A percentile compares a stretch with the other conserved stretches of the same genome.
These are phyloP conservation scores for Ophiocordyceps polyrhachis-furcata DNA, from an alignment of 2,329 filamentous ascomycete genomes.

Conservation along the genomic window DNA sequence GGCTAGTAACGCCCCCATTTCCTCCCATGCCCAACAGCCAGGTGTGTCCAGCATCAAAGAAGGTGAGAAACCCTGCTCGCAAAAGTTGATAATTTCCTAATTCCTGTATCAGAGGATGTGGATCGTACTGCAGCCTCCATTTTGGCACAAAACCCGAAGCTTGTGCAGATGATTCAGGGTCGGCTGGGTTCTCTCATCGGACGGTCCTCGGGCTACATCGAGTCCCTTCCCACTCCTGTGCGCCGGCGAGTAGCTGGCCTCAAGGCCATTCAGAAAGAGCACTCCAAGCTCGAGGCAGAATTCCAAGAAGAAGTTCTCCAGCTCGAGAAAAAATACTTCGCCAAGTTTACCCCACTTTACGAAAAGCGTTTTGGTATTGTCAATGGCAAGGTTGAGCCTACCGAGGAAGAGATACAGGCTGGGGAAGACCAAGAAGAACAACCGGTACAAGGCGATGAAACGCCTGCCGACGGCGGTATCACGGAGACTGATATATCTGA, in stretches of 20 bases:
- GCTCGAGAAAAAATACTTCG: constrained; percentile 98
- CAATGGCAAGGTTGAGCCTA: constrained; percentile 73
- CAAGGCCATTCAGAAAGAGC: constrained; percentile 96
- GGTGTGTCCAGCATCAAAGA: constrained; percentile 91
- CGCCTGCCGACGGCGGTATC: constrained; percentile 31
- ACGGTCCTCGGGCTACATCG: constrained; percentile 91
- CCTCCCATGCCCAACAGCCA: constrained; percentile 90
- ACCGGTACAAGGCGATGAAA: constrained; percentile 49
- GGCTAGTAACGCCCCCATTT: constrained; percentile 87
- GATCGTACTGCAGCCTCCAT: constrained; percentile 75
- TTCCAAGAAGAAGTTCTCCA: constrained; percentile 98
- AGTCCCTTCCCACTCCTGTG: constrained; percentile 77
- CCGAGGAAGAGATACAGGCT: constrained; percentile 67
- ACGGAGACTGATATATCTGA: constrained; percentile 37
- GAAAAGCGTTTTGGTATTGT: constrained; percentile 85
- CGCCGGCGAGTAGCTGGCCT: constrained; percentile 86
- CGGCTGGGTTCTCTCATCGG: constrained; percentile 87
- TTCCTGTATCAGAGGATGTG: constrained; percentile 52
- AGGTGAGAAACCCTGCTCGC: constrained; percentile 40
- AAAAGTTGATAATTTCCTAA: constrained; percentile 3
- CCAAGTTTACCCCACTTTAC: constrained; percentile 95
- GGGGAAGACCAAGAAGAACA: constrained; percentile 60
- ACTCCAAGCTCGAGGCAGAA: constrained; percentile 93
- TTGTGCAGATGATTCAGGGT: constrained; percentile 95
- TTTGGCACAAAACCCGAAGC: constrained; percentile 86